Conservation (phyloP, 441 rosid species). For the Codiaeum variegatum region DNA sequence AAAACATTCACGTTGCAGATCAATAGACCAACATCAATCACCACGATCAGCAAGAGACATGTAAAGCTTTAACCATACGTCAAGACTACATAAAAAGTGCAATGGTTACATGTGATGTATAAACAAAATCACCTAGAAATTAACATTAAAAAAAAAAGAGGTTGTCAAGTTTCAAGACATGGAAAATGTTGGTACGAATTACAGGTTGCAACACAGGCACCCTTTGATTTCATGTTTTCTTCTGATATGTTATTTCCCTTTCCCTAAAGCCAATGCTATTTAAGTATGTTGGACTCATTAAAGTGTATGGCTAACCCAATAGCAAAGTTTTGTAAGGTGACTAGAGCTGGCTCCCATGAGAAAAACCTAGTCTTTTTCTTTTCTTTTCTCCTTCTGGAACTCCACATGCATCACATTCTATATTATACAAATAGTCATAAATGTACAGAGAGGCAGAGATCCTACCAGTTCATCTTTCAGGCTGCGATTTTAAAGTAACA, state of each 20-base stretch:
- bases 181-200: not conserved
- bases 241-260: not conserved
- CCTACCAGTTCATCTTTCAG: not conserved
- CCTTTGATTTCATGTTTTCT: not conserved
- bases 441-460: not conserved
- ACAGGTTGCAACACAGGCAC: not conserved
- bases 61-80: not conserved
- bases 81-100: too few species aligned
- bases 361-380: not conserved
- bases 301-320: too few species aligned
- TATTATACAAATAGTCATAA: not conserved
- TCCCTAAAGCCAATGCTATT: not conserved
- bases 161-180: not conserved
- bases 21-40: constrained; percentile 2
- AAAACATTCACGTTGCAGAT: not conserved
- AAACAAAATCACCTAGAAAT: not conserved
- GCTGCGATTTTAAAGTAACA: not conserved
- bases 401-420: not conserved
- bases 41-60: not conserved
- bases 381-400: not conserved
- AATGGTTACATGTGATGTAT: not conserved
- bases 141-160: not conserved
- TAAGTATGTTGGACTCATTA: too few species aligned
- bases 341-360: too few species aligned
- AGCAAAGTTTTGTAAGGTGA: too few species aligned